phyloP scores from a whole-genome alignment of 208 protist species.

The Trypanosoma lewisi region DNA sequence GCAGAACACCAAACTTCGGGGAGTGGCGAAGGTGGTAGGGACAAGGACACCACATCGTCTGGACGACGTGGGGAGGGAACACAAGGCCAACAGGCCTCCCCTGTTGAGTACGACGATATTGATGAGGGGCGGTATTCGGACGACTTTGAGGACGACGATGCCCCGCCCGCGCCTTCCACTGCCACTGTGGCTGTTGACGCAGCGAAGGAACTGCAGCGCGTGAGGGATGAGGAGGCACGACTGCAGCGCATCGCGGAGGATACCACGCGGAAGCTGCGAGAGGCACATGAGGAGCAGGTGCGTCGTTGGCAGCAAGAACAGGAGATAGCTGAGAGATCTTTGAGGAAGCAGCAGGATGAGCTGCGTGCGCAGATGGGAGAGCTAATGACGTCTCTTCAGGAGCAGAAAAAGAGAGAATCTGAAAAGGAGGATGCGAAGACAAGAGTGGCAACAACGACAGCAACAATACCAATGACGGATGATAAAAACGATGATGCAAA shows the following conservation, averaged over 20 bases:
- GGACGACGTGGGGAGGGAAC: neutral
- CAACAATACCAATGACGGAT: neutral
- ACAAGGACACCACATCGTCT: too few species aligned
- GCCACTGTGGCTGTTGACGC: conserved; percentile 14
- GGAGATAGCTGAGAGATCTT: conserved; percentile 19
- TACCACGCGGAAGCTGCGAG: conserved; percentile 32
- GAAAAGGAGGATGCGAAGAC: conserved; percentile 10
- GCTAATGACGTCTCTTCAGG: conserved; percentile 29
- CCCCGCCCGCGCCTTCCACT: conserved; percentile 22
- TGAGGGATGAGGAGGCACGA: conserved; percentile 33
- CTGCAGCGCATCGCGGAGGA: conserved; percentile 33
- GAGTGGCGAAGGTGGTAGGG: conserved; percentile 1
- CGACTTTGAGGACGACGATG: conserved; percentile 66
- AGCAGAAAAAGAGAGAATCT: conserved; percentile 22
- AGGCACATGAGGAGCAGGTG: conserved; percentile 38
- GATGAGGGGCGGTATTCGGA: conserved; percentile 56
- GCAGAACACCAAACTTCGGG: neutral
- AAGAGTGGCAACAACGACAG: conserved; percentile 3
- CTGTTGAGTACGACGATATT: conserved; percentile 23
- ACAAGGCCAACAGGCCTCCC: conserved; percentile 16
- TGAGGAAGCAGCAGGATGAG: conserved; percentile 26
- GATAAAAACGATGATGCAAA: conserved; percentile 12
- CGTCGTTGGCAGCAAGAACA: conserved; percentile 36
- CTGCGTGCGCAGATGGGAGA: conserved; percentile 39
- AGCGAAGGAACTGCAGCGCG: conserved; percentile 21